These are phyloP conservation scores for Boletus patriciae DNA, from an alignment of 768 basidiomycete genomes.

Conservation along the genomic window DNA sequence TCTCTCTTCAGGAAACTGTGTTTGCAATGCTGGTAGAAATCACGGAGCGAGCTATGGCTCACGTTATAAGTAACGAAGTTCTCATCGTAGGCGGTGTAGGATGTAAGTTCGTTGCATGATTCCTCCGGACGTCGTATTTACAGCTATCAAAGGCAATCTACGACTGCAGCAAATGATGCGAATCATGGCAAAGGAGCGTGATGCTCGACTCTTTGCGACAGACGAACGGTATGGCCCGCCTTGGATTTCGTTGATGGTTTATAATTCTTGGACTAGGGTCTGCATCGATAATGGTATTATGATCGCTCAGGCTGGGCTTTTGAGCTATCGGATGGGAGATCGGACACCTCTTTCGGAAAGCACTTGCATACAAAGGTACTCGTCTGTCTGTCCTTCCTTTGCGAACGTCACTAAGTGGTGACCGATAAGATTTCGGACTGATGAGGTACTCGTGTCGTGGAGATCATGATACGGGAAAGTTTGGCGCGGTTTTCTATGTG, in stretches of 20 bases:
- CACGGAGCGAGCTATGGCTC: slow-evolving; percentile 98
- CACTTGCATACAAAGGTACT: slow-evolving; percentile 85
- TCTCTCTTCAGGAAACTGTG: slow-evolving; percentile 94
- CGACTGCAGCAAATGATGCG: slow-evolving; percentile 99
- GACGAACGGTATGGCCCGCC: slow-evolving; percentile 74
- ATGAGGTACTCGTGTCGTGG: slow-evolving; percentile 93
- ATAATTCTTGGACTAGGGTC: slow-evolving; percentile 56
- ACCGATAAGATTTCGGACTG: slow-evolving; percentile 79
- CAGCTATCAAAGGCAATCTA: slow-evolving; percentile 67
- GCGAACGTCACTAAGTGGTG: slow-evolving; percentile 8
- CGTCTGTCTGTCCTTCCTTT: neutral
- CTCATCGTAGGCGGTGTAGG: slow-evolving; percentile 99
- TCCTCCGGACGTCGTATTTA: neutral
- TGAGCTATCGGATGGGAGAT: slow-evolving; percentile 89
- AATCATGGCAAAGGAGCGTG: slow-evolving; percentile 90
- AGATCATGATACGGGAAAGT: slow-evolving; percentile 37
- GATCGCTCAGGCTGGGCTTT: slow-evolving; percentile 97
- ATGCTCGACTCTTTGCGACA: slow-evolving; percentile 88
- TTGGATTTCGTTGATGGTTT: neutral
- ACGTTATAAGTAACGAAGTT: slow-evolving; percentile 94
- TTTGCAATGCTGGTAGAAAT: slow-evolving; percentile 99
- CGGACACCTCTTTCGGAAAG: slow-evolving; percentile 75
- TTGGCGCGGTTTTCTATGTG: neutral
- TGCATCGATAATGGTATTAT: slow-evolving; percentile 99
- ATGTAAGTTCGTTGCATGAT: slow-evolving; percentile 56